phyloP scores from a whole-genome alignment of 2,329 filamentous ascomycete species.

The Xylaria sp. region DNA sequence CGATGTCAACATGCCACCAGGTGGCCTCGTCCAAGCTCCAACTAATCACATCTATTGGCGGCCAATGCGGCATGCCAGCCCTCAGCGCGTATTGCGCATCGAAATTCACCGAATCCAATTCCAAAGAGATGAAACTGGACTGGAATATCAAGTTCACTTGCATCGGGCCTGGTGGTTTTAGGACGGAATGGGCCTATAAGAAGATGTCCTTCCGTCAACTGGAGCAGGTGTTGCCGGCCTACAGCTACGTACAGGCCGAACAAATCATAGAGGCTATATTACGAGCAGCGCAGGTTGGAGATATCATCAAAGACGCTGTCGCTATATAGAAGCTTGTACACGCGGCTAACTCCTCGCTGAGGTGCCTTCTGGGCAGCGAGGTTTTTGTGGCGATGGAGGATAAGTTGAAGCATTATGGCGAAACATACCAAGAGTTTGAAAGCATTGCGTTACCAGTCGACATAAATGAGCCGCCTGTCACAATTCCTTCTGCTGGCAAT shows the following conservation, averaged over 20 bases:
- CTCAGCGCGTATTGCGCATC: slow-evolving; percentile 10
- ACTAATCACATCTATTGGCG: slow-evolving; percentile 2
- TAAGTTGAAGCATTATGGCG: not conserved
- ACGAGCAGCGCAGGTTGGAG: not conserved
- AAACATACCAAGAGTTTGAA: not conserved
- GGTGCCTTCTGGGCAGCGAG: not conserved
- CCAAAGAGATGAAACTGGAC: not conserved
- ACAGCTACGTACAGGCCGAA: not conserved
- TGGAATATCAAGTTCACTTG: slow-evolving; percentile 10
- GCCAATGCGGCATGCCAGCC: not conserved
- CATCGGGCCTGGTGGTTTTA: slow-evolving; percentile 6
- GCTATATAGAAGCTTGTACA: not conserved
- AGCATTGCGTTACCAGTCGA: slow-evolving; percentile 1
- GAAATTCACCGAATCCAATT: slow-evolving; percentile 1
- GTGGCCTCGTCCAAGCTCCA: slow-evolving; percentile 7
- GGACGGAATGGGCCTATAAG: slow-evolving; percentile 10
- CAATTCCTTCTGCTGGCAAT: no score
- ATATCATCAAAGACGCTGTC: not conserved
- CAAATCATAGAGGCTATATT: not conserved
- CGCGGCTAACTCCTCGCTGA: not conserved
- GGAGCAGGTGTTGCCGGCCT: not conserved
- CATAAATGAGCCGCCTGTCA: not conserved
- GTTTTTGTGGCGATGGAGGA: not conserved
- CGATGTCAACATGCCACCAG: slow-evolving; percentile 3
- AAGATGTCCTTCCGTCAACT: not conserved